These are phyloP conservation scores for Porphyra umbilicalis DNA, from an alignment of 31 red algal species.

Conservation along the genomic window DNA sequence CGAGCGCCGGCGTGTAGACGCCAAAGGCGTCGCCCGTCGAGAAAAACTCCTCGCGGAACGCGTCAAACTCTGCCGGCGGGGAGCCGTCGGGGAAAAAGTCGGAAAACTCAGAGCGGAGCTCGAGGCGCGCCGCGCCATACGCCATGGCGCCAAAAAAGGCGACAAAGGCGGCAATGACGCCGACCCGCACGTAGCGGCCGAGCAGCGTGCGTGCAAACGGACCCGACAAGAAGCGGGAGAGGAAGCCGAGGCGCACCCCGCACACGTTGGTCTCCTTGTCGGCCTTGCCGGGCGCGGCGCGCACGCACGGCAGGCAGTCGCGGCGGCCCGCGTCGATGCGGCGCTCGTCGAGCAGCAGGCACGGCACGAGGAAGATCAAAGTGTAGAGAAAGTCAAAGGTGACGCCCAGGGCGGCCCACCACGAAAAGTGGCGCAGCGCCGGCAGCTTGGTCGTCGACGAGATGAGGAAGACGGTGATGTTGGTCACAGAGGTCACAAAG, in stretches of 20 bases:
- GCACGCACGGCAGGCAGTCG: slow-evolving; percentile 39
- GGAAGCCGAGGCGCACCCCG: slow-evolving; percentile 21
- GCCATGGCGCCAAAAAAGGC: slow-evolving; percentile 19
- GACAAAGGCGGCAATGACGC: not conserved
- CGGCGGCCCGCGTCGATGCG: slow-evolving; percentile 26
- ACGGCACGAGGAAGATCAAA: slow-evolving; percentile 40
- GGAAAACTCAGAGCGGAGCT: slow-evolving; percentile 53
- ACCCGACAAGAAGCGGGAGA: slow-evolving; percentile 51
- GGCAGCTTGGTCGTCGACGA: slow-evolving; percentile 38
- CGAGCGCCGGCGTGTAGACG: slow-evolving; percentile 37
- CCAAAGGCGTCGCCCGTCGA: slow-evolving; percentile 17
- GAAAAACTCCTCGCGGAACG: slow-evolving; percentile 23
- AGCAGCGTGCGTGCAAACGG: slow-evolving; percentile 43
- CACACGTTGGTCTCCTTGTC: slow-evolving; percentile 57
- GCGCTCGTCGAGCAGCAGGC: slow-evolving; percentile 32
- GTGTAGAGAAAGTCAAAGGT: slow-evolving; percentile 40
- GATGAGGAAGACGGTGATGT: slow-evolving; percentile 47
- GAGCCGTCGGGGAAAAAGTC: slow-evolving; percentile 69
- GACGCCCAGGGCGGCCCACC: slow-evolving; percentile 55
- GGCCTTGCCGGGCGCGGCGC: slow-evolving; percentile 4
- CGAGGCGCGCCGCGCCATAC: slow-evolving; percentile 35
- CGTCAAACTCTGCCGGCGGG: slow-evolving; percentile 32
- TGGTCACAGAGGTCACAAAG: slow-evolving; percentile 50
- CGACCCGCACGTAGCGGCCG: not conserved
- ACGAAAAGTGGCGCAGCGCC: slow-evolving; percentile 54